These are phyloP conservation scores for Canariomyces notabilis DNA, from an alignment of 2,329 filamentous ascomycete species.

Conservation along the genomic window DNA sequence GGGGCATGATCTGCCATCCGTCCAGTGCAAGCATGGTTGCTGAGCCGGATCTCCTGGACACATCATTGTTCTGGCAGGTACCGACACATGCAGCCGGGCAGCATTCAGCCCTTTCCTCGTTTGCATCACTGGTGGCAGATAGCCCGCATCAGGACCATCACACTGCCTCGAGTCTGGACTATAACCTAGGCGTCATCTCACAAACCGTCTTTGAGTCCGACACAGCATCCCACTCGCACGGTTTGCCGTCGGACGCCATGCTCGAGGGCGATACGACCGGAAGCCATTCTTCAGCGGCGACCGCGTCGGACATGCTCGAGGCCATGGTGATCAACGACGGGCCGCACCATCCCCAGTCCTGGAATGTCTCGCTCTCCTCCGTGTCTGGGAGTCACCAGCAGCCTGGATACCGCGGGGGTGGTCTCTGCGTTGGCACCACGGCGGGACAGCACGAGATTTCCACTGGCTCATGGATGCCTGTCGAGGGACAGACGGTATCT, in stretches of 20 bases:
- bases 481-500: conserved; percentile 7
- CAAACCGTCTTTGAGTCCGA: conserved; percentile 6
- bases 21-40: background rate
- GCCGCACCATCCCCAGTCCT: background rate
- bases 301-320: conserved; percentile 8
- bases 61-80: conserved; percentile 5
- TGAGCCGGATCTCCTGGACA: background rate
- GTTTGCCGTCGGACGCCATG: too few species aligned
- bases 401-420: too few species aligned
- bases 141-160: conserved; percentile 5
- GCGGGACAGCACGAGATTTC: background rate
- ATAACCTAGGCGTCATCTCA: conserved; percentile 7
- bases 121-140: conserved; percentile 7
- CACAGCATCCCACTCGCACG: too few species aligned
- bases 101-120: conserved; percentile 1
- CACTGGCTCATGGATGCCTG: conserved; percentile 1
- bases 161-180: conserved; percentile 1
- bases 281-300: background rate
- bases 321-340: conserved; percentile 9
- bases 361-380: background rate
- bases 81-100: background rate
- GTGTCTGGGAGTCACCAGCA: too few species aligned
- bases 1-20: background rate
- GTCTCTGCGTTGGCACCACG: conserved; percentile 1
- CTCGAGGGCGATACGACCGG: too few species aligned